phyloP scores from a whole-genome alignment of 352 stramenopile species.

The Pythium chondricola region DNA sequence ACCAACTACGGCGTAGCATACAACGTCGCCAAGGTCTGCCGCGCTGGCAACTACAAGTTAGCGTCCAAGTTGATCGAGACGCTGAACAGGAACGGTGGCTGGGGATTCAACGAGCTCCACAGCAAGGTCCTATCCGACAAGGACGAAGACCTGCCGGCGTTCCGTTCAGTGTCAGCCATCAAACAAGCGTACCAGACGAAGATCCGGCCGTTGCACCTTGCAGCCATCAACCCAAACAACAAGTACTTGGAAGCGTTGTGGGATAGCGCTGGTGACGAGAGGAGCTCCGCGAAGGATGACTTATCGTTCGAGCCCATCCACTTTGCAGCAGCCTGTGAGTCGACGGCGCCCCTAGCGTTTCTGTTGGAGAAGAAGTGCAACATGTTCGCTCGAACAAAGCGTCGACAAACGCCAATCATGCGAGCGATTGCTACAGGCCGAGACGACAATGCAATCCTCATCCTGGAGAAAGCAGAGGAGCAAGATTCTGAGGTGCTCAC shows the following conservation, averaged over 20 bases:
- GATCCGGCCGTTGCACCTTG: conserved; percentile 65
- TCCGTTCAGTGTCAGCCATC: conserved; percentile 53
- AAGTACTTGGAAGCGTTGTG: conserved; percentile 59
- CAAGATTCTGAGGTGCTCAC: conserved; percentile 22
- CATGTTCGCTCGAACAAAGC: conserved; percentile 56
- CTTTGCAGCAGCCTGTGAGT: conserved; percentile 55
- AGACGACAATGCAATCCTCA: conserved; percentile 49
- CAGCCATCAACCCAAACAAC: conserved; percentile 66
- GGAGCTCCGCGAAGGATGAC: conserved; percentile 44
- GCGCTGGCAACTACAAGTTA: conserved; percentile 38
- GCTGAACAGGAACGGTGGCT: conserved; percentile 40
- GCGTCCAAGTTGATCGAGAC: conserved; percentile 49
- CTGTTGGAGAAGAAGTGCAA: conserved; percentile 47
- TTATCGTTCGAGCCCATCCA: conserved; percentile 58
- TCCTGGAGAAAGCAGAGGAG: conserved; percentile 52
- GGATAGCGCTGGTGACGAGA: conserved; percentile 46
- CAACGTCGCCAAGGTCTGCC: conserved; percentile 30
- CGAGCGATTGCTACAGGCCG: conserved; percentile 35
- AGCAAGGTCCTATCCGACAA: conserved; percentile 41
- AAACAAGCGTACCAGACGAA: conserved; percentile 60
- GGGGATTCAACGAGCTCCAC: conserved; percentile 62
- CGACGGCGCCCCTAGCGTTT: conserved; percentile 44
- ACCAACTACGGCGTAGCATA: conserved; percentile 24
- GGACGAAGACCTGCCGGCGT: conserved; percentile 34
- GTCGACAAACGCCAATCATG: conserved; percentile 57